phyloP scores from a whole-genome alignment of 1,284 basidiomycete genomes.

The Phellinidium pouzarii region DNA sequence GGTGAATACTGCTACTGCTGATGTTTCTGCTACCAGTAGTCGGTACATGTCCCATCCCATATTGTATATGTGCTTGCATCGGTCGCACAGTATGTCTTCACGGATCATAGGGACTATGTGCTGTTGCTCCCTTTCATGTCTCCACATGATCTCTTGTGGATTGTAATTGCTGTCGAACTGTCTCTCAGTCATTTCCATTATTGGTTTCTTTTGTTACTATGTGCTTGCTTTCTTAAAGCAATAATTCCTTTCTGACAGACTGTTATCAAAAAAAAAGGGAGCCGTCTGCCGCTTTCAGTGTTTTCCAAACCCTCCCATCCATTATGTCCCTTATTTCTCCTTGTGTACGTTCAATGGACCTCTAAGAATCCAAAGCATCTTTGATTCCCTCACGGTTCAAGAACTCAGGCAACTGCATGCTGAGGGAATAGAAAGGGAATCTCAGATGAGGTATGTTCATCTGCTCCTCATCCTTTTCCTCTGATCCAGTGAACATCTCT shows the following conservation, averaged over 20 bases:
- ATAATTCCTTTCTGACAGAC: too few relatives aligned
- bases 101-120: too few relatives aligned
- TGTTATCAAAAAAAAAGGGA: constrained; percentile 14
- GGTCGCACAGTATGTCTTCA: too few relatives aligned
- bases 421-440: constrained; percentile 7
- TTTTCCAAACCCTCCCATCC: constrained; percentile 18
- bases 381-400: constrained; percentile 10
- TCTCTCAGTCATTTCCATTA: too few relatives aligned
- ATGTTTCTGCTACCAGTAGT: too few relatives aligned
- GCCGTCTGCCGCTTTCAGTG: constrained; percentile 12
- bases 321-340: constrained; percentile 1
- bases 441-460: neutral
- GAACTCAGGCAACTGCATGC: constrained; percentile 8
- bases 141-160: too few relatives aligned
- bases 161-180: too few relatives aligned
- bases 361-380: constrained; percentile 7
- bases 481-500: neutral
- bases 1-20: too few relatives aligned
- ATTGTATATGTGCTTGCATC: too few relatives aligned
- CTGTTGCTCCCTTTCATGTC: too few relatives aligned
- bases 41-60: too few relatives aligned
- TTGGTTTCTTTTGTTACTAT: constrained; percentile 3
- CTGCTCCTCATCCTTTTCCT: neutral
- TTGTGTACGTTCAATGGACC: neutral
- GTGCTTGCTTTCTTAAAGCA: too few relatives aligned